Evolutionary conservation across 2,329 filamentous ascomycete genomes (phyloP).

Genomic region (Beauveria sp.): DNA sequence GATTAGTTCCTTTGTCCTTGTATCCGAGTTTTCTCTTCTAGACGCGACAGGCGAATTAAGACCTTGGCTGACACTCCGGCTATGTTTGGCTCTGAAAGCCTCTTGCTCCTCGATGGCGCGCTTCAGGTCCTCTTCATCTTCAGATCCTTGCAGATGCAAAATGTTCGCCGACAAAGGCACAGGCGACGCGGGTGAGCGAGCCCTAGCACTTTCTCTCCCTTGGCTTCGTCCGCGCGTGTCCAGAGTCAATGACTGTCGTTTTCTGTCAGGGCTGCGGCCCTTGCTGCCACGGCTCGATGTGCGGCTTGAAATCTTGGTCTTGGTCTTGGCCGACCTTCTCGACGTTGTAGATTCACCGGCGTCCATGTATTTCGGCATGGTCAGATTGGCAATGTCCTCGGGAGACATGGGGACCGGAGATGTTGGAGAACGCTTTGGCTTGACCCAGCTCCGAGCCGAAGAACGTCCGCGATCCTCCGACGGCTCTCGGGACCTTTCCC

Average conservation of each 20-base stretch:
- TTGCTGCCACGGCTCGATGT: slow-evolving; percentile 40
- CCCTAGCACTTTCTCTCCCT: slow-evolving; percentile 48
- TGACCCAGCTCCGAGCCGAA: slow-evolving; percentile 56
- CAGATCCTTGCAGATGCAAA: slow-evolving; percentile 36
- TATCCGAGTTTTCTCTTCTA: slow-evolving; percentile 32
- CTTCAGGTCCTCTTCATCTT: slow-evolving; percentile 57
- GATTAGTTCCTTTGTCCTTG: slow-evolving; percentile 23
- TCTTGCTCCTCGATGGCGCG: slow-evolving; percentile 47
- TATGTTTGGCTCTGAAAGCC: slow-evolving; percentile 47
- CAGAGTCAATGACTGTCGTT: slow-evolving; percentile 31
- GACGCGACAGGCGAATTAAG: slow-evolving; percentile 27
- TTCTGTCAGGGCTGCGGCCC: slow-evolving; percentile 38
- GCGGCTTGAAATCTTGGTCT: slow-evolving; percentile 33
- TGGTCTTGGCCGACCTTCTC: slow-evolving; percentile 32
- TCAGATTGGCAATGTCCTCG: slow-evolving; percentile 65
- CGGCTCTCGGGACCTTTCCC: slow-evolving; percentile 47
- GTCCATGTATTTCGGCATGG: slow-evolving; percentile 33
- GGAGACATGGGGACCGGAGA: slow-evolving; percentile 93
- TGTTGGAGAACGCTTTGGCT: slow-evolving; percentile 79
- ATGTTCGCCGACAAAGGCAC: slow-evolving; percentile 59
- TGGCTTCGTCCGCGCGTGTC: slow-evolving; percentile 56
- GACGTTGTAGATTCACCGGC: slow-evolving; percentile 35
- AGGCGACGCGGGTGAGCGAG: slow-evolving; percentile 72
- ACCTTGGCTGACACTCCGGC: slow-evolving; percentile 41
- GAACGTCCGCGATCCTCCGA: slow-evolving; percentile 66